Base-by-base conservation (phyloP, 768 basidiomycete species). In the Candolleomyces aberdarensis region DNA sequence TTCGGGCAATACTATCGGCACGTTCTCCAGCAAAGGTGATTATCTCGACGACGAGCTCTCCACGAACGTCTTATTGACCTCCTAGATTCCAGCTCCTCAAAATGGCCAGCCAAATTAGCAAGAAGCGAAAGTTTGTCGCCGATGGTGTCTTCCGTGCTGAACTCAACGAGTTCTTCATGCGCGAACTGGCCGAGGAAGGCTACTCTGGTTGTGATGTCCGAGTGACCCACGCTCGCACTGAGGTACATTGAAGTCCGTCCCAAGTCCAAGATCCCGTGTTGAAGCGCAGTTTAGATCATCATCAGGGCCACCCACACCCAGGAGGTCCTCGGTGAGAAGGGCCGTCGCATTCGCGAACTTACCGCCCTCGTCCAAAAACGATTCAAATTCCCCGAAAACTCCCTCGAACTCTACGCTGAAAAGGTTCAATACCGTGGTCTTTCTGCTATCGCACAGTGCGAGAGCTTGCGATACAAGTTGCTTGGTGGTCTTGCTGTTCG, bases 151-250 rank as follows among this genome's bases (percentile, higher is more conserved):
- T 96, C 86, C 94, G 94, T 75, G 97, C 97, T 67, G 97, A 99
- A 80, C 86, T 99, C 76, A 94, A 94, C 74, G 97, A 99, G 79
- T 98, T 99, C 85, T 97, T 98, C 78, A 93, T 88, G 62, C 89
- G 95, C 68, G 96, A 98, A 79, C 92, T 98, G 70, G 92, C 97
- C 58, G 96, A 96, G 79, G 97, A 99, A 79, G 96, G 96, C 69
- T 99, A 98, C 86, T 98, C 97, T 79, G 97, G 97, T 58, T 99
- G 97, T 77, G 97, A 99, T 79, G 97, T 99, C 76, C 94, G 97
- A 72, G 96, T 98, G 64, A 98, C 97, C 67, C 96, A 98, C 76
- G 96, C 96, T 64, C 92, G 96, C 72, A 99, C 97, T 69, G 97
- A 99, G 83, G 92, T 93, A 72, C 61, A 59, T 63, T 15, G 49